phyloP scores from a whole-genome alignment of 106 monocot genomes.

The Agapanthus africanus region DNA sequence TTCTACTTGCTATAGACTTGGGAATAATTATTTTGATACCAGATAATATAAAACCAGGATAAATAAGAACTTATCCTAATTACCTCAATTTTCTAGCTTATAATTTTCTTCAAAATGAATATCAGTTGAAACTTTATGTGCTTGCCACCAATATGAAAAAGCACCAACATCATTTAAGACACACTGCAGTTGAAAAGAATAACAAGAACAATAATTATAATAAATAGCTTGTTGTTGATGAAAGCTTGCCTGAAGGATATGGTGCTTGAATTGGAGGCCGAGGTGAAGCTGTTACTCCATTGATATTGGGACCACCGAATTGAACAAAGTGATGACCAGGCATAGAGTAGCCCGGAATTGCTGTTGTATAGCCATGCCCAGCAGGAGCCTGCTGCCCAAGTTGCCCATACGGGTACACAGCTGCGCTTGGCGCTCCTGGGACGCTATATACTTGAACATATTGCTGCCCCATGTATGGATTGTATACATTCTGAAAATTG shows the following conservation, averaged over 20 bases:
- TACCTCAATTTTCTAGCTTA: neutral
- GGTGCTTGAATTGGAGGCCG: conserved; percentile 41
- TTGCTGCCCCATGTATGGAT: conserved; percentile 47
- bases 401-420: conserved; percentile 52
- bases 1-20: neutral
- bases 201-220: too few species aligned
- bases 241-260: conserved; percentile 50
- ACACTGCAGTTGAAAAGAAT: too few species aligned
- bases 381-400: conserved; percentile 33
- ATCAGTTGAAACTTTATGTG: neutral
- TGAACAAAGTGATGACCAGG: conserved; percentile 49
- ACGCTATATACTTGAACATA: conserved; percentile 65
- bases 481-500: conserved; percentile 52
- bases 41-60: neutral
- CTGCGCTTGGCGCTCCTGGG: conserved; percentile 42
- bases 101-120: neutral
- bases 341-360: conserved; percentile 39
- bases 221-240: too few species aligned
- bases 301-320: conserved; percentile 43
- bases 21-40: neutral
- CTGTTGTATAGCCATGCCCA: conserved; percentile 35
- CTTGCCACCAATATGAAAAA: neutral
- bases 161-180: too few species aligned
- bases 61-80: neutral
- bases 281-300: conserved; percentile 32